These are phyloP conservation scores for Phyllosticta citrichinensis DNA, from an alignment of 2,329 filamentous ascomycete species.

Conservation along the genomic window DNA sequence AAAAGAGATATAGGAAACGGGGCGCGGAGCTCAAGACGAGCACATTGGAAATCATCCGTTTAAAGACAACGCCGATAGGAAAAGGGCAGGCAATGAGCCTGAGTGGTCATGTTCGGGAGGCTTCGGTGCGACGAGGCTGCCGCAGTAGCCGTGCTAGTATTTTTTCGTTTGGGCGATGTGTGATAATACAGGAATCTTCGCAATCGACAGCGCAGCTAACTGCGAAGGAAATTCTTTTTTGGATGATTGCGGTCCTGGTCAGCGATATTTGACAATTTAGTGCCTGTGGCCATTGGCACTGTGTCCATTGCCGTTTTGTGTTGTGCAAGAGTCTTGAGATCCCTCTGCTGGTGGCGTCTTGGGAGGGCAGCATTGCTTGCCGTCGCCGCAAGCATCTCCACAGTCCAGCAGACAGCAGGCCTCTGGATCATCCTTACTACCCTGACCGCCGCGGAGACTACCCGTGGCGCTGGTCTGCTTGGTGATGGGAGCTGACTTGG, in stretches of 20 bases:
- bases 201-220: not conserved
- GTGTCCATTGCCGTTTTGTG: conserved; percentile 1
- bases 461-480: conserved; percentile 22
- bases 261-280: not conserved
- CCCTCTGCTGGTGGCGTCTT: not conserved
- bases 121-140: too few species aligned
- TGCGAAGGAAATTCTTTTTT: not conserved
- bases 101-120: not conserved
- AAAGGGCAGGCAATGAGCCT: not conserved
- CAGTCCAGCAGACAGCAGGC: conserved; percentile 33
- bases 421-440: conserved; percentile 16
- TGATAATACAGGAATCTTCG: too few species aligned
- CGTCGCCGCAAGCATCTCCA: conserved; percentile 32
- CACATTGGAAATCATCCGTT: not conserved
- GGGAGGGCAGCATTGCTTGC: conserved; percentile 33
- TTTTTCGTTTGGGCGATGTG: not conserved
- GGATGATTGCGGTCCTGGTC: not conserved
- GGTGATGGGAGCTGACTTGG: conserved; percentile 5
- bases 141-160: not conserved
- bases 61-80: not conserved
- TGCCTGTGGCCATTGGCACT: not conserved
- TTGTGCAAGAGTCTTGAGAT: not conserved
- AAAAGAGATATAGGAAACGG: not conserved
- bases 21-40: too few species aligned
- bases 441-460: conserved; percentile 22